These are phyloP conservation scores for Boletus bicolor DNA, from an alignment of 768 basidiomycete species.

Conservation along the genomic window DNA sequence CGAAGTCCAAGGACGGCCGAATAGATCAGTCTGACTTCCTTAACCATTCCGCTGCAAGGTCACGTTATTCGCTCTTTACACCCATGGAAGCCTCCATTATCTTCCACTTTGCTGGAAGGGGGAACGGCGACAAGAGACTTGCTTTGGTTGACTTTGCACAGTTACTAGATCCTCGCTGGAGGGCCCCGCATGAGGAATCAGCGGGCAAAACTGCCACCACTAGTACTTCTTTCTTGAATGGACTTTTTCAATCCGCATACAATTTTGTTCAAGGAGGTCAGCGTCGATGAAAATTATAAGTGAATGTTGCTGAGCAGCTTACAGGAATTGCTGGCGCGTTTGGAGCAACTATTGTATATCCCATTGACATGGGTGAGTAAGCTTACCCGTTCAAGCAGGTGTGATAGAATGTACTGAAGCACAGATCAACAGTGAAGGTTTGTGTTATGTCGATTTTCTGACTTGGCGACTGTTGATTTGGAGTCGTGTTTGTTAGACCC, in stretches of 20 bases:
- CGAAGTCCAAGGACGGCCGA: constrained; percentile 89
- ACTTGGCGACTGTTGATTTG: constrained; percentile 7
- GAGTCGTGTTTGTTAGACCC: constrained; percentile 42
- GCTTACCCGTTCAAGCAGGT: not conserved
- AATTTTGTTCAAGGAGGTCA: constrained; percentile 84
- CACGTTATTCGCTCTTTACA: constrained; percentile 92
- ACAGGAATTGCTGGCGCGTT: constrained; percentile 86
- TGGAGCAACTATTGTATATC: constrained; percentile 97
- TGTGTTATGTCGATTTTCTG: constrained; percentile 18
- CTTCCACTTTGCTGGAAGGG: constrained; percentile 95
- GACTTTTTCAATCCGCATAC: constrained; percentile 70
- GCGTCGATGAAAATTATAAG: constrained; percentile 10
- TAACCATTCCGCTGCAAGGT: constrained; percentile 78
- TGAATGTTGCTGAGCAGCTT: constrained; percentile 15
- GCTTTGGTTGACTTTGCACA: constrained; percentile 90
- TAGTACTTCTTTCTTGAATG: constrained; percentile 47
- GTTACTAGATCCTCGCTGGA: constrained; percentile 88
- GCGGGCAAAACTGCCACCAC: constrained; percentile 33
- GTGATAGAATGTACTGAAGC: constrained; percentile 7
- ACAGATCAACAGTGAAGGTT: constrained; percentile 63
- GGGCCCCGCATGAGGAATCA: constrained; percentile 57
- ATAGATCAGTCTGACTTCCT: constrained; percentile 97
- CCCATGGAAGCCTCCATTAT: constrained; percentile 99
- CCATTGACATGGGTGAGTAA: constrained; percentile 84
- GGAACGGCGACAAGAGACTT: constrained; percentile 64